Conservation (phyloP, 176 grass and related monocot genomes). For the Hsuehochloa calcarea region DNA sequence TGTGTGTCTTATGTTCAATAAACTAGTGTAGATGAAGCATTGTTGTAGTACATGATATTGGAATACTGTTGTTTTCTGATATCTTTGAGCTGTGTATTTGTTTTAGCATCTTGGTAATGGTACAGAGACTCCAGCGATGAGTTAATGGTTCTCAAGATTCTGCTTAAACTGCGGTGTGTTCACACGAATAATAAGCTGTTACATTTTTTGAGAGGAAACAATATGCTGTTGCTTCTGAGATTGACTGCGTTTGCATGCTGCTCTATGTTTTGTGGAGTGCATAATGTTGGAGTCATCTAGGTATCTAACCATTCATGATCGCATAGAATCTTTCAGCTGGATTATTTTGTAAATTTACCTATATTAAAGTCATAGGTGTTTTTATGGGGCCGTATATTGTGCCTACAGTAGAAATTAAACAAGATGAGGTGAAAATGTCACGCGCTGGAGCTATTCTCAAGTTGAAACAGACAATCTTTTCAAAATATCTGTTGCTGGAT, state of each 20-base stretch:
- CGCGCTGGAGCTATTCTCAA: neutral
- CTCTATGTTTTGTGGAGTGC: neutral
- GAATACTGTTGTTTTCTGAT: no score
- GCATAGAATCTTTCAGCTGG: neutral
- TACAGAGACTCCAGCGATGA: neutral
- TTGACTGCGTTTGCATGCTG: neutral
- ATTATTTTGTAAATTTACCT: neutral
- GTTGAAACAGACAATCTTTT: neutral
- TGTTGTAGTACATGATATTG: neutral
- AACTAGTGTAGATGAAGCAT: neutral
- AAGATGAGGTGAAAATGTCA: neutral
- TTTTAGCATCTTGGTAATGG: neutral
- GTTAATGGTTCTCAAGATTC: neutral
- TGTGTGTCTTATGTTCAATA: slow-evolving; percentile 14
- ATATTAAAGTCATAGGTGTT: neutral
- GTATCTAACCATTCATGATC: neutral
- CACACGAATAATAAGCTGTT: neutral
- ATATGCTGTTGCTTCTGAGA: no score
- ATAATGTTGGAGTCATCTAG: neutral
- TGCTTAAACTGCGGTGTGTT: neutral
- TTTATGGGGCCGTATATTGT: neutral
- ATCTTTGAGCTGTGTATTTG: neutral
- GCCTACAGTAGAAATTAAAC: neutral
- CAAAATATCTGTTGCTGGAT: neutral
- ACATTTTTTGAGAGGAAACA: neutral